phyloP scores from a whole-genome alignment of 345 rosid genomes.

The Corchorus olitorius region DNA sequence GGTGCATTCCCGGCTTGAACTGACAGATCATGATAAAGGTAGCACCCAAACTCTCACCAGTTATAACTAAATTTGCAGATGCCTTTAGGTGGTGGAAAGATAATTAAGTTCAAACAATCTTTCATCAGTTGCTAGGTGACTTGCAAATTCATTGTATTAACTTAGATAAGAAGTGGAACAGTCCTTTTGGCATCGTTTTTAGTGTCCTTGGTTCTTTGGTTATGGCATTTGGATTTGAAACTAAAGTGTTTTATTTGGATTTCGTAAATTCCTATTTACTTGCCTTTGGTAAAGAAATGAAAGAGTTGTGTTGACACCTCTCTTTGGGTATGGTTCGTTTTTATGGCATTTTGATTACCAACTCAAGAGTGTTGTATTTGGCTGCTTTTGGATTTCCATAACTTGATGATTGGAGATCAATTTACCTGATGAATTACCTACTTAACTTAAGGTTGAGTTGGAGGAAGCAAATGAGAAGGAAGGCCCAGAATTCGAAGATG shows the following conservation, averaged over 20 bases:
- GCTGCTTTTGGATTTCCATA: background rate
- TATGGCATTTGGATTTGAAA: too few species aligned
- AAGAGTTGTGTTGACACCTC: too few species aligned
- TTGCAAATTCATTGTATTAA: background rate
- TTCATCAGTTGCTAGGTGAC: background rate
- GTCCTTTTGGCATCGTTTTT: background rate
- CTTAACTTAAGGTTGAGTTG: conserved; percentile 53
- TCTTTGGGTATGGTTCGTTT: background rate
- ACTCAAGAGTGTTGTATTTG: too few species aligned
- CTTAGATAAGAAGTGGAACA: background rate
- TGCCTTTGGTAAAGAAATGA: too few species aligned
- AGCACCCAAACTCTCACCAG: background rate
- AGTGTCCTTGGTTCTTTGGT: background rate
- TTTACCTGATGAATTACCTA: background rate
- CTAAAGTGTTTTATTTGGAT: too few species aligned
- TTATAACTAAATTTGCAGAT: background rate
- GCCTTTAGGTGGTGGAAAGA: background rate
- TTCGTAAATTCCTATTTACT: too few species aligned
- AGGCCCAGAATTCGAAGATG: conserved; percentile 67
- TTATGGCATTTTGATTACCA: background rate
- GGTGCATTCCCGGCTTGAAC: too few species aligned
- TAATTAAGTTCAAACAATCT: background rate
- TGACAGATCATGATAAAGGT: background rate
- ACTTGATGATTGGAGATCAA: background rate
- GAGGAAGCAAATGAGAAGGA: conserved; percentile 60